Evolutionary conservation across 352 stramenopile genomes (phyloP), one percentile per base, ranked within the genome.

Genomic region (Globisporangium polare): DNA sequence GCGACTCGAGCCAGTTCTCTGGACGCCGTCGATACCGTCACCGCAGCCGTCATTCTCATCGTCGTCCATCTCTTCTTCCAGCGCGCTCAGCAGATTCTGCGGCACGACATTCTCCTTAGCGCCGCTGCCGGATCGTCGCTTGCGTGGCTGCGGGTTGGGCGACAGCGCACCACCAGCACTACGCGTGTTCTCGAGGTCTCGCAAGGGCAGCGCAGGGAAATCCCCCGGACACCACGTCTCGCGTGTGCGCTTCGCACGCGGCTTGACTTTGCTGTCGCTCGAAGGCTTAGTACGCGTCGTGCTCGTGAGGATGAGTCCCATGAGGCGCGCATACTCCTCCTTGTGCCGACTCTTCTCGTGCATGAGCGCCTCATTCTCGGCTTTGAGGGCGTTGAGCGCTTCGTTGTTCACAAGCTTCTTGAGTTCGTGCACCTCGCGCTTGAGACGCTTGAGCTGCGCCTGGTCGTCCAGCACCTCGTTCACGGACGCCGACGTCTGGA

Each of bases 391-490:
- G 47, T 75, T 73, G 26, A 86, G 56, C 33, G 71, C 72, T 33
- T 86, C 78, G 20, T 57, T 69, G 55, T 85, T 76, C 31, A 89
- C 73, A 24, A 86, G 68, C 31, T 79, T 78, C 65, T 90, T 88
- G 37, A 94, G 69, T 31, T 87, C 74, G 51, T 83, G 68, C 27
- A 94, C 72, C 50, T 94, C 77, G 33, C 81, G 77, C 58, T 94
- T 89, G 51, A 93, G 69, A 8, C 75, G 73, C 18, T 78, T 76
- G 17, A 90, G 76, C 66, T 90, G 83, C 24, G 77, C 86, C 57
- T 98, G 94, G 68, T 98, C 92, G 66, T 98, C 92, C 5, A 97
- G 67, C 12, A 97, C 78, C 68, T 97, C 88, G 61, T 97, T 97
- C 53, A 96, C 88, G 0, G 63, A 77, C 6, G 86, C 88, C 3